Base-by-base conservation (phyloP, 352 stramenopile genomes). In the Phytophthora cactorum region DNA sequence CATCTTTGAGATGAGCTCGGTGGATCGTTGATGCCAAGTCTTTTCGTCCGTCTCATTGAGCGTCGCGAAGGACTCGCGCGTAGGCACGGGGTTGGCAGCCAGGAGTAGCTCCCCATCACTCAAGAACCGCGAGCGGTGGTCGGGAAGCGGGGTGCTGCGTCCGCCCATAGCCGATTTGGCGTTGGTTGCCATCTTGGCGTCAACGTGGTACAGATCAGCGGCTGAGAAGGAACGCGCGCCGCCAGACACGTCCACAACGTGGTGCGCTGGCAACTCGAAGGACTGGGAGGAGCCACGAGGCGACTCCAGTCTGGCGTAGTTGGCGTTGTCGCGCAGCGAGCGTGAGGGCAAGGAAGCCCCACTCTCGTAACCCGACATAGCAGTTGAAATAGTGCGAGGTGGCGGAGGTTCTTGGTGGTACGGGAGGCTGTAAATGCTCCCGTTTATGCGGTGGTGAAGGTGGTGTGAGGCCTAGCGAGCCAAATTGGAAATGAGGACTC, bases 81-180 rank as follows among this genome's bases (percentile, higher is more conserved):
- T 72, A 27, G 78, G 70, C n/a, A 64, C 59, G 5, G 84, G 82
- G 43, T 90, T 74, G 11, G 84, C 77, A 2, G 75, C 80, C 6
- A 90, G 68, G 10, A 88, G 65, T 11, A 82, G 74, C 58, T 92
- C 82, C 4, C 66, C 52, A 55, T 91, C 81, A n/a, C 71, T 91
- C 31, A 92, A 66, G 64, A 90, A 90, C 0, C 84, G 84, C 4
- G 68, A 72, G 10, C 81, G 81, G 60, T 89, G 84, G 52, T 82
- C 61, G 3, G 73, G 67, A 22, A 62, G 34, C 3, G 71, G 49
- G 4, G 59, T 68, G 11, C n/a, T 65, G 17, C 54, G 34, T 2
- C 63, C 53, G 2, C 70, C 54, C 15, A 12, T 46, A 50, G 45
- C n/a, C 32, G 63, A 66, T 7, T 66, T 68, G 6, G 51, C 50